These are phyloP conservation scores for Leptographium radiaticola DNA, from an alignment of 2,329 filamentous ascomycete genomes.

Conservation along the genomic window DNA sequence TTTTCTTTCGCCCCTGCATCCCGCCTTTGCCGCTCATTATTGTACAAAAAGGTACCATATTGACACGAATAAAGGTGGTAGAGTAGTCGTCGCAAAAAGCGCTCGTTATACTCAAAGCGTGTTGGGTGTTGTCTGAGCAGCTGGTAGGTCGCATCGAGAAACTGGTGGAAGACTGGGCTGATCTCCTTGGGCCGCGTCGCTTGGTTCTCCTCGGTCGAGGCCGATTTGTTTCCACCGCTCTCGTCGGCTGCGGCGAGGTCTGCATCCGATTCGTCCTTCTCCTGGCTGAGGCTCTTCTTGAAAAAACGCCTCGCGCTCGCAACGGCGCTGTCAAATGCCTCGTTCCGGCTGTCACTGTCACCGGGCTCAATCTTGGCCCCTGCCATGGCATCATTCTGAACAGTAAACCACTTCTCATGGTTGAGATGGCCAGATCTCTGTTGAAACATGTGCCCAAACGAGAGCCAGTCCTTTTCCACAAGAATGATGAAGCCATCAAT, in stretches of 20 bases:
- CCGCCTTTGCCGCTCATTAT: conserved; percentile 78
- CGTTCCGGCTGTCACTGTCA: conserved; percentile 47
- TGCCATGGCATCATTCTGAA: conserved; percentile 67
- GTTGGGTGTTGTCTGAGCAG: conserved; percentile 72
- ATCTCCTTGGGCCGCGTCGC: conserved; percentile 79
- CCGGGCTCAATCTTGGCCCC: conserved; percentile 50
- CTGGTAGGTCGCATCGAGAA: conserved; percentile 88
- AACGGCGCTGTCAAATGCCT: conserved; percentile 76
- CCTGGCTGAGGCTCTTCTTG: conserved; percentile 57
- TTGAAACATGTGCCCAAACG: conserved; percentile 95
- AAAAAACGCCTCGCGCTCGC: conserved; percentile 82
- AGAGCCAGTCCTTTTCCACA: conserved; percentile 94
- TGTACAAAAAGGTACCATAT: conserved; percentile 92
- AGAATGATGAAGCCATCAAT: conserved; percentile 89
- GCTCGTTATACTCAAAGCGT: conserved; percentile 92
- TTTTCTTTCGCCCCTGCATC: conserved; percentile 55
- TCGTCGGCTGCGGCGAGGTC: conserved; percentile 41
- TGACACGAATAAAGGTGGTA: conserved; percentile 95
- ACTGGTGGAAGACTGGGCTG: conserved; percentile 94
- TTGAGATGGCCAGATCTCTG: conserved; percentile 79
- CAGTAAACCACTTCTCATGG: conserved; percentile 86
- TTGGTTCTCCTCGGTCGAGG: conserved; percentile 36
- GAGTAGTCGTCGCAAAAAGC: conserved; percentile 74
- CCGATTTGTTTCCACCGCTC: conserved; percentile 18
- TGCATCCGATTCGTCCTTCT: conserved; percentile 43